phyloP scores from a whole-genome alignment of 495 filamentous ascomycete genomes.

The Penicillium macrosclerotiorum region DNA sequence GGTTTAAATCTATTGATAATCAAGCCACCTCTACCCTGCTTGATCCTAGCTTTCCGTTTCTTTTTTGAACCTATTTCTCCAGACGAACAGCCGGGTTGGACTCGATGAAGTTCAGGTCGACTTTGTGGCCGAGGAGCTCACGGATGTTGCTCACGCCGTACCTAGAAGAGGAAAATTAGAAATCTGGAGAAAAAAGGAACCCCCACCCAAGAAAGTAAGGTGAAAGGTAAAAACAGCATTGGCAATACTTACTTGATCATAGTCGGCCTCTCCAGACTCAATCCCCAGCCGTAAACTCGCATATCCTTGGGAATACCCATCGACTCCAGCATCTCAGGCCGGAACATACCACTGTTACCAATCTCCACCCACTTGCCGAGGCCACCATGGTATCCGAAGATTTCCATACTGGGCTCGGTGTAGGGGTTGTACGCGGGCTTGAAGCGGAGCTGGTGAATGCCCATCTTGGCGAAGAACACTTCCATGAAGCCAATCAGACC shows the following conservation, averaged over 20 bases:
- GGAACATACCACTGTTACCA: slow-evolving; percentile 97
- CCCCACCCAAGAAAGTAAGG: neutral
- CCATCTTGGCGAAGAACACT: slow-evolving; percentile 95
- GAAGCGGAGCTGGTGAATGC: slow-evolving; percentile 81
- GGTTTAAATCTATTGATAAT: slow-evolving; percentile 23
- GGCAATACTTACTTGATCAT: slow-evolving; percentile 79
- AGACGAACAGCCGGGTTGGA: slow-evolving; percentile 78
- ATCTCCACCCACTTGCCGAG: slow-evolving; percentile 93
- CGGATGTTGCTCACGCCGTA: slow-evolving; percentile 82
- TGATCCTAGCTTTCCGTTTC: slow-evolving; percentile 1
- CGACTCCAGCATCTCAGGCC: slow-evolving; percentile 89
- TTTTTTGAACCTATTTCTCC: slow-evolving; percentile 66
- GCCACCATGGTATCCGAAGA: slow-evolving; percentile 89
- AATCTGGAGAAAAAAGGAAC: neutral
- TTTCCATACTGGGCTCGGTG: slow-evolving; percentile 97
- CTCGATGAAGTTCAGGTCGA: slow-evolving; percentile 78
- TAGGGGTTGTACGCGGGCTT: slow-evolving; percentile 99
- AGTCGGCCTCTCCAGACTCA: slow-evolving; percentile 89
- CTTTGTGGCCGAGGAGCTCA: slow-evolving; percentile 81
- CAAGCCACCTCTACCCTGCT: slow-evolving; percentile 7
- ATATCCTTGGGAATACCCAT: slow-evolving; percentile 88
- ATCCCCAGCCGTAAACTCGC: slow-evolving; percentile 86
- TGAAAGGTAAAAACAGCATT: neutral
- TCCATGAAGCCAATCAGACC: slow-evolving; percentile 96
- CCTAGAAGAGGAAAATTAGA: slow-evolving; percentile 27